phyloP scores from a whole-genome alignment of 2,329 filamentous ascomycete genomes.

The Trichoderma sp. region DNA sequence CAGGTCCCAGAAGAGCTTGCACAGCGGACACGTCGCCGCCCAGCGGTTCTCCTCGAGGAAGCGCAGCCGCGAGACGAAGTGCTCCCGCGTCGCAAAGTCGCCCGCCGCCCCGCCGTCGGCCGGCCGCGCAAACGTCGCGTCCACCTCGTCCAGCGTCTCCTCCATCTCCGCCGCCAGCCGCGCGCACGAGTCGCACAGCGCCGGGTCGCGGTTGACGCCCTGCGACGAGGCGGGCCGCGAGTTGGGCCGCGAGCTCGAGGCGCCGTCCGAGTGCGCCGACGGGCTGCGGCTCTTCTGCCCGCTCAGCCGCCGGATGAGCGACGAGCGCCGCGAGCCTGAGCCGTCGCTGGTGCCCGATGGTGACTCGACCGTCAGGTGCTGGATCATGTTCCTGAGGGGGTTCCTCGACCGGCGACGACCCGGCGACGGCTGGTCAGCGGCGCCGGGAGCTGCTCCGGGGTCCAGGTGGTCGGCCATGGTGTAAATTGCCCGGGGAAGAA shows the following conservation, averaged over 20 bases:
- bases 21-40: constrained; percentile 42
- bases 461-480: constrained; percentile 39
- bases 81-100: constrained; percentile 40
- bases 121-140: constrained; percentile 37
- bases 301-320: constrained; percentile 43
- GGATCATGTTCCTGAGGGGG: constrained; percentile 44
- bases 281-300: constrained; percentile 43
- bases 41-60: constrained; percentile 40
- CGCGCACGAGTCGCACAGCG: constrained; percentile 39
- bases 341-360: constrained; percentile 36
- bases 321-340: constrained; percentile 36
- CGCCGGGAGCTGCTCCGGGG: constrained; percentile 33
- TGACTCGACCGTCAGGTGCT: constrained; percentile 42
- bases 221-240: constrained; percentile 30
- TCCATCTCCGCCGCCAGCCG: constrained; percentile 42
- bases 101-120: constrained; percentile 38
- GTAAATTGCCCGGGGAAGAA: background rate
- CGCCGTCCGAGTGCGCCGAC: constrained; percentile 40
- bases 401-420: constrained; percentile 42
- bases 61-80: constrained; percentile 36
- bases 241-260: constrained; percentile 30
- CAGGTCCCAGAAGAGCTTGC: constrained; percentile 41
- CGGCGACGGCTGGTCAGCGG: constrained; percentile 32
- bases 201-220: constrained; percentile 36
- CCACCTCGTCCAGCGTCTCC: constrained; percentile 39